phyloP scores from a whole-genome alignment of 2,329 filamentous ascomycete species.

The Neopestalotiopsis clavispora region DNA sequence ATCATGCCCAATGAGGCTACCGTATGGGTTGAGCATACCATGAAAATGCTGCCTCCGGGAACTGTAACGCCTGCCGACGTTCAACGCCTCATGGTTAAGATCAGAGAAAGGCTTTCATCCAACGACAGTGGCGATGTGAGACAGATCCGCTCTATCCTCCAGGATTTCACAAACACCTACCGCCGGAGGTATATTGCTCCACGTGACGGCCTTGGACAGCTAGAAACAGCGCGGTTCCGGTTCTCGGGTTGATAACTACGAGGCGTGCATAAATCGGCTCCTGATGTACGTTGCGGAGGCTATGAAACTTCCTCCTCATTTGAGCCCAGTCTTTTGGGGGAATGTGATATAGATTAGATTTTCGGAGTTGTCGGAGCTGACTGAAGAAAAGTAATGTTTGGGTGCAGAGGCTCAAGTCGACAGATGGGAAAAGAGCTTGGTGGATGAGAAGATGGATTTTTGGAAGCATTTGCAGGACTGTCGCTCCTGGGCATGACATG shows the following conservation, averaged over 20 bases:
- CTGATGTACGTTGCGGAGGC: background rate
- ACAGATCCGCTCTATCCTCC: slow-evolving; percentile 82
- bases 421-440: background rate
- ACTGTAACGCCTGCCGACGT: slow-evolving; percentile 82
- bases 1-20: slow-evolving; percentile 81
- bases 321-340: background rate
- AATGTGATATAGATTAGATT: background rate
- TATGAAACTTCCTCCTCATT: background rate
- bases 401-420: background rate
- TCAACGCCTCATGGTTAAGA: slow-evolving; percentile 78
- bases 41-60: slow-evolving; percentile 82
- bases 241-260: slow-evolving; percentile 63
- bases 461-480: background rate
- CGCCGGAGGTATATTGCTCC: slow-evolving; percentile 94
- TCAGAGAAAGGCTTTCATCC: slow-evolving; percentile 75
- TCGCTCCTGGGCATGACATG: background rate
- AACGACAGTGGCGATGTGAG: slow-evolving; percentile 66
- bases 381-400: background rate
- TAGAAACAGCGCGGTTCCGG: slow-evolving; percentile 87
- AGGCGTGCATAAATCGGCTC: background rate
- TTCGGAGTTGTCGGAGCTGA: background rate
- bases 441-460: background rate
- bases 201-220: slow-evolving; percentile 82
- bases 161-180: slow-evolving; percentile 97
- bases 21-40: slow-evolving; percentile 81